Conservation (phyloP, 202 grass and related monocot genomes). For the Eragrostis tef region DNA sequence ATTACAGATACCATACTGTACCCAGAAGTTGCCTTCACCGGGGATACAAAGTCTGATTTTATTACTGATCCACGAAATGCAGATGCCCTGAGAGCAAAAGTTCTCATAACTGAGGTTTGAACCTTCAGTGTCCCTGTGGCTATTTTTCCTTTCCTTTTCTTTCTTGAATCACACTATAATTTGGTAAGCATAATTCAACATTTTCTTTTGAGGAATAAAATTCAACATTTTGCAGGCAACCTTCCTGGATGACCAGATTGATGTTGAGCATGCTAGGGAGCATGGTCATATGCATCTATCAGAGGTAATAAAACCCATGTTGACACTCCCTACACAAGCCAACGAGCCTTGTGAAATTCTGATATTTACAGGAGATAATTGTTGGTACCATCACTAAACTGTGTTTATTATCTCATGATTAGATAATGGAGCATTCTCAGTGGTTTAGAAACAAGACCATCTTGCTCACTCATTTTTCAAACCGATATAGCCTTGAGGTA, state of each 20-base stretch:
- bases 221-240: conserved; percentile 73
- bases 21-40: conserved; percentile 86
- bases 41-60: conserved; percentile 94
- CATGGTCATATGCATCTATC: conserved; percentile 95
- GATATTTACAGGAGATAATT: conserved; percentile 26
- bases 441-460: conserved; percentile 88
- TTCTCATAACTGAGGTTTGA: conserved; percentile 76
- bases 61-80: conserved; percentile 91
- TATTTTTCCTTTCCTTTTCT: conserved; percentile 9
- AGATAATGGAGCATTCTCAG: conserved; percentile 92
- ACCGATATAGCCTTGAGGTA: conserved; percentile 88
- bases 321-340: background rate
- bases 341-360: conserved; percentile 31
- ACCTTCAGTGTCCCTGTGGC: background rate
- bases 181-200: conserved; percentile 40
- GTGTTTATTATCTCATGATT: conserved; percentile 26
- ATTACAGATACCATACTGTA: conserved; percentile 82
- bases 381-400: conserved; percentile 38
- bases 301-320: conserved; percentile 61
- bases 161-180: no score
- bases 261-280: conserved; percentile 80
- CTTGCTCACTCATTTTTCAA: conserved; percentile 90
- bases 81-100: conserved; percentile 49
- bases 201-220: conserved; percentile 13
- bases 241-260: conserved; percentile 79